A percentile compares a stretch with the other conserved stretches of the same genome.
phyloP scores from a whole-genome alignment of 208 protist genomes.

The Wallacemonas sp. region DNA sequence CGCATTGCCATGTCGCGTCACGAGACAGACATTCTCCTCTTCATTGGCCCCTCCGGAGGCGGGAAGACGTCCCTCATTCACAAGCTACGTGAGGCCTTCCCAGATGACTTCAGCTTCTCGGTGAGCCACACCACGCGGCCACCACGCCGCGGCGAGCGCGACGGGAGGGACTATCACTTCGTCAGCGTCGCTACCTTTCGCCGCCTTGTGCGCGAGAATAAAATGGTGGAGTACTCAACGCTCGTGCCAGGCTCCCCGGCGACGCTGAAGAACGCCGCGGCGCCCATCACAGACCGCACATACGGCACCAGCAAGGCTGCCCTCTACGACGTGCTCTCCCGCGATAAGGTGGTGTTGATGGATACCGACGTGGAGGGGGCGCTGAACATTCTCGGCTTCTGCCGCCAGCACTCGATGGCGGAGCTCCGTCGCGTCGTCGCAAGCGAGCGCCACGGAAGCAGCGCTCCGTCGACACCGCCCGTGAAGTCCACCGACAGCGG shows the following conservation, averaged over 20 bases:
- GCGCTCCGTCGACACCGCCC: background rate
- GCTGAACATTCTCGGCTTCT: constrained; percentile 56
- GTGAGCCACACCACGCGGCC: constrained; percentile 89
- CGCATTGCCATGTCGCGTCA: constrained; percentile 10
- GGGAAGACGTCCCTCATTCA: constrained; percentile 89
- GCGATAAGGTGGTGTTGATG: constrained; percentile 61
- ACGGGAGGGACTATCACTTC: constrained; percentile 90
- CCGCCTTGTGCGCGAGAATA: constrained; percentile 34
- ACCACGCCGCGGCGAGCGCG: constrained; percentile 66
- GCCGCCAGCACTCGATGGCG: constrained; percentile 19
- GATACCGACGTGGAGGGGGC: constrained; percentile 84
- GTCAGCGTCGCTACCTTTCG: constrained; percentile 46
- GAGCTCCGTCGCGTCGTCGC: background rate
- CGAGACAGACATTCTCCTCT: constrained; percentile 60
- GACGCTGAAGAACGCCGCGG: background rate
- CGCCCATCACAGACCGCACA: constrained; percentile 3
- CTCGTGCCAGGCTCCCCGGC: background rate
- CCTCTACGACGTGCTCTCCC: constrained; percentile 47
- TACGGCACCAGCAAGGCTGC: constrained; percentile 88
- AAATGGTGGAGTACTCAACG: constrained; percentile 81
- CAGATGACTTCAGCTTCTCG: constrained; percentile 74
- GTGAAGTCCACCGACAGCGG: background rate
- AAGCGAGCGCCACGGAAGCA: background rate
- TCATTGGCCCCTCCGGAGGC: constrained; percentile 82
- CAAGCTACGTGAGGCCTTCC: constrained; percentile 47